Evolutionary conservation across 306 rosid species (phyloP).

Genomic region (Ziziphus jujuba): DNA sequence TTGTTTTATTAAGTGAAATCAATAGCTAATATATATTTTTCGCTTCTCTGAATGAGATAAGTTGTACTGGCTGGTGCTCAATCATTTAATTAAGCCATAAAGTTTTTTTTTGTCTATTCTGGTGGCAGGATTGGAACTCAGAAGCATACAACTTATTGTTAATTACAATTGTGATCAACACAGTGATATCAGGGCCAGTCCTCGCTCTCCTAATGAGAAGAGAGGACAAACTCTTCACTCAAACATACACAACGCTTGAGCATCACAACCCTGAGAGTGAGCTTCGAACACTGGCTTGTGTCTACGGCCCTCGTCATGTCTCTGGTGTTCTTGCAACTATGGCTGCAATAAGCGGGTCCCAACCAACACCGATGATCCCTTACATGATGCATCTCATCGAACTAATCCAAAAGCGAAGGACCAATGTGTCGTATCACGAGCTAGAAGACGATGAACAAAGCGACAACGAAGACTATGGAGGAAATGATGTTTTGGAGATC

Average conservation of each 20-base stretch:
- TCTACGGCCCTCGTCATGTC: conserved; percentile 76
- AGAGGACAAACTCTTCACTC: conserved; percentile 58
- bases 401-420: conserved; percentile 55
- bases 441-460: conserved; percentile 63
- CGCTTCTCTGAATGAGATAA: no score
- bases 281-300: conserved; percentile 66
- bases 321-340: conserved; percentile 52
- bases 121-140: conserved; percentile 46
- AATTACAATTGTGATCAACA: conserved; percentile 61
- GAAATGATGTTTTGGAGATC: conserved; percentile 75
- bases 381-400: conserved; percentile 74
- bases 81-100: no score
- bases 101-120: background rate
- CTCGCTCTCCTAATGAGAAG: conserved; percentile 62
- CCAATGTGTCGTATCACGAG: conserved; percentile 70
- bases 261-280: conserved; percentile 42
- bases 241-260: conserved; percentile 54
- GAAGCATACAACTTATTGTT: conserved; percentile 64
- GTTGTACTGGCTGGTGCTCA: no score
- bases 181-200: conserved; percentile 74
- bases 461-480: conserved; percentile 76
- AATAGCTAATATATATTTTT: no score
- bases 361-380: conserved; percentile 44
- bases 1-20: no score
- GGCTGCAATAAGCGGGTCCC: conserved; percentile 53